phyloP scores from a whole-genome alignment of 768 basidiomycete species.

The Trametes cingulata region DNA sequence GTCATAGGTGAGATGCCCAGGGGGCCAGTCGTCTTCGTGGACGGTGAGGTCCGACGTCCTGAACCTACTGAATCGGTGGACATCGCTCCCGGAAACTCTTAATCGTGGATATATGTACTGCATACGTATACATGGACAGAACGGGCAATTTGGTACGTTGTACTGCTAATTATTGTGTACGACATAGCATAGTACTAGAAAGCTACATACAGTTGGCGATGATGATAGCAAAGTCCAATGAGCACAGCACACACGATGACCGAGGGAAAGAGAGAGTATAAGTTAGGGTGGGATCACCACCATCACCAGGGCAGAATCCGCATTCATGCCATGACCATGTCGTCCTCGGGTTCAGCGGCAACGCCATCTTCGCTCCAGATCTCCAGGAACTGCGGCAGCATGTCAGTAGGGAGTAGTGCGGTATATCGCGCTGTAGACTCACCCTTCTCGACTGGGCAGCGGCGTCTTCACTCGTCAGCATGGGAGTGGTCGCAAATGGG shows the following conservation, averaged over 20 bases:
- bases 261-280: background rate
- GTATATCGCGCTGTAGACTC: slow-evolving; percentile 27
- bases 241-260: background rate
- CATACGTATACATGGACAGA: background rate
- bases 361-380: slow-evolving; percentile 85
- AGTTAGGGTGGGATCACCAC: background rate
- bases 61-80: background rate
- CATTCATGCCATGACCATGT: slow-evolving; percentile 19
- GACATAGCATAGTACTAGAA: slow-evolving; percentile 3
- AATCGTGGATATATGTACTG: background rate
- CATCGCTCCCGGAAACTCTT: background rate
- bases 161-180: slow-evolving; percentile 3
- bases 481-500: slow-evolving; percentile 60
- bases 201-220: background rate
- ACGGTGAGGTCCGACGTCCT: slow-evolving; percentile 42
- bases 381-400: slow-evolving; percentile 56
- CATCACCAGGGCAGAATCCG: background rate
- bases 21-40: slow-evolving; percentile 53
- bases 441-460: slow-evolving; percentile 65
- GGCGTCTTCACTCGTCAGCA: slow-evolving; percentile 64
- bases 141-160: background rate
- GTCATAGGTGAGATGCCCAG: slow-evolving; percentile 53
- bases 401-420: slow-evolving; percentile 14
- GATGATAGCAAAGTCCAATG: background rate
- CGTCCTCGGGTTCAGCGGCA: slow-evolving; percentile 55